These are phyloP conservation scores for Fraxinus anomala DNA, from an alignment of 257 asterid species.

Conservation along the genomic window DNA sequence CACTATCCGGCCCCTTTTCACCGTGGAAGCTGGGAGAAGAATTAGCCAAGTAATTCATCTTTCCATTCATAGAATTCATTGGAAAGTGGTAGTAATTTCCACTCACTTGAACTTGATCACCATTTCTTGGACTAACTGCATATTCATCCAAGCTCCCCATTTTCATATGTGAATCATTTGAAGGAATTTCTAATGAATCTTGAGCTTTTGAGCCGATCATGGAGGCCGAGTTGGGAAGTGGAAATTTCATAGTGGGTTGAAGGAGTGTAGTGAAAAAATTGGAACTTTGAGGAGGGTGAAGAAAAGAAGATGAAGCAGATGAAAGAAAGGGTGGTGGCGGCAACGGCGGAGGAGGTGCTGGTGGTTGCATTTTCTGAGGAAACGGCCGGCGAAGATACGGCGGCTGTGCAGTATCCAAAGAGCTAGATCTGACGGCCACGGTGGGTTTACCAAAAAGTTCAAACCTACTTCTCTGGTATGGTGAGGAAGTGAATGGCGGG, in stretches of 20 bases:
- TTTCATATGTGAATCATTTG: constrained; percentile 28
- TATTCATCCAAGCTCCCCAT: constrained; percentile 31
- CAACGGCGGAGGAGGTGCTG: constrained; percentile 29
- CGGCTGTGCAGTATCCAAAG: constrained; percentile 31
- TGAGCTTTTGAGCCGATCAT: constrained; percentile 29
- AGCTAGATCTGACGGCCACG: constrained; percentile 34
- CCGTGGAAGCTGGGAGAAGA: constrained; percentile 32
- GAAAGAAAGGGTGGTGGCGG: not conserved
- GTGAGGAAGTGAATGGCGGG: constrained; percentile 57
- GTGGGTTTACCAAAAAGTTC: constrained; percentile 48
- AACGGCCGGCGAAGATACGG: constrained; percentile 59
- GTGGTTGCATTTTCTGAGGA: constrained; percentile 46
- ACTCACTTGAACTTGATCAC: constrained; percentile 23
- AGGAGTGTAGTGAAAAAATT: constrained; percentile 27
- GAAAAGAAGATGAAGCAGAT: constrained; percentile 7
- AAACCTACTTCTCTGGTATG: constrained; percentile 44
- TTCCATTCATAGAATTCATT: constrained; percentile 22
- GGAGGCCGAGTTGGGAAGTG: constrained; percentile 18
- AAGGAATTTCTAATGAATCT: constrained; percentile 28
- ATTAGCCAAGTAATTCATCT: constrained; percentile 24
- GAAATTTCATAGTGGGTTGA: constrained; percentile 17
- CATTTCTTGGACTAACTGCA: constrained; percentile 20
- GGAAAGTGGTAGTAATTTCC: constrained; percentile 19
- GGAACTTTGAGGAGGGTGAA: constrained; percentile 32
- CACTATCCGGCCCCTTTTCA: constrained; percentile 39